Evolutionary conservation across 345 rosid genomes (phyloP).

Genomic region (Linum usitatissimum): DNA sequence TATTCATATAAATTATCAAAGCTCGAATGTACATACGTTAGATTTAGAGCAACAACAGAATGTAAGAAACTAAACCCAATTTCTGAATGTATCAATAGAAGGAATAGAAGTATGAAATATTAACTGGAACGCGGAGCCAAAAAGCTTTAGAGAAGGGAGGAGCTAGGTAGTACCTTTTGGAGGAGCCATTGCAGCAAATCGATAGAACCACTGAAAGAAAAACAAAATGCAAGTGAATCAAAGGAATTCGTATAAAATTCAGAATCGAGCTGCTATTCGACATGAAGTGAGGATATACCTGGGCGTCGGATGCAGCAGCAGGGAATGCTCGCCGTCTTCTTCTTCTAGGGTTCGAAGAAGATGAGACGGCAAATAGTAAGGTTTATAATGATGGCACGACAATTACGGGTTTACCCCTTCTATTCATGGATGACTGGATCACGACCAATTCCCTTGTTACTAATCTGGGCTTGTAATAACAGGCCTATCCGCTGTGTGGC

Average conservation of each 20-base stretch:
- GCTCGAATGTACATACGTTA: background rate
- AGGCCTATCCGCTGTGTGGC: background rate
- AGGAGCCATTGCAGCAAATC: conserved; percentile 14
- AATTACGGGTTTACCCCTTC: conserved; percentile 13
- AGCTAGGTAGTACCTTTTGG: conserved; percentile 14
- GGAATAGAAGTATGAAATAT: too few relatives aligned
- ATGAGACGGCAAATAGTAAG: conserved; percentile 6
- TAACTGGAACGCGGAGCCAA: background rate
- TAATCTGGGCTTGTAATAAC: background rate
- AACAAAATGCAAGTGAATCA: background rate
- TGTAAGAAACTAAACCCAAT: background rate
- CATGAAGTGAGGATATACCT: conserved; percentile 13
- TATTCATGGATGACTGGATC: background rate
- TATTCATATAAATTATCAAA: background rate
- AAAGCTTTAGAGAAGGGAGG: background rate
- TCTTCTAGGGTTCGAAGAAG: conserved; percentile 20
- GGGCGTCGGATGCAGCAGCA: conserved; percentile 11
- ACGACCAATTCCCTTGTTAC: background rate
- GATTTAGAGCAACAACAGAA: too few relatives aligned
- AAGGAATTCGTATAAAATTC: background rate
- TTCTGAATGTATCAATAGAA: too few relatives aligned
- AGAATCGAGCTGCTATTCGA: background rate
- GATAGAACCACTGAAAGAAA: conserved; percentile 9
- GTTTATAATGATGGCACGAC: conserved; percentile 16
- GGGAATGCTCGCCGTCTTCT: conserved; percentile 3